Evolutionary conservation across 2,329 filamentous ascomycete species (phyloP).

Genomic region (Trichoderma breve): DNA sequence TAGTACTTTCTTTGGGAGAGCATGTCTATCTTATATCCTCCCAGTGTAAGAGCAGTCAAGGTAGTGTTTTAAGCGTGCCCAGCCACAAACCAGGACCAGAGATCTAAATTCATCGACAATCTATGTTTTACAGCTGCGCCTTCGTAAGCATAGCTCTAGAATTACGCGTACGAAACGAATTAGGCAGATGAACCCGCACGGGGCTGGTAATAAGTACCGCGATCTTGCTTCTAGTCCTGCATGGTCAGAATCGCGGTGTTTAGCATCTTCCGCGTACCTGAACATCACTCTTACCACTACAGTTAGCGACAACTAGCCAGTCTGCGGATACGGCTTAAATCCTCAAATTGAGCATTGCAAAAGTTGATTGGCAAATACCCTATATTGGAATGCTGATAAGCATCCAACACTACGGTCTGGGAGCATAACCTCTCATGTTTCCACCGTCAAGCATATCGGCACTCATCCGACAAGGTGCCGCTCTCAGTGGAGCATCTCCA

Average conservation of each 20-base stretch:
- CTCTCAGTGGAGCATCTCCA: background rate
- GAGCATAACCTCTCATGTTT: background rate
- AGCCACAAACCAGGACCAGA: background rate
- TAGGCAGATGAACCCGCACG: background rate
- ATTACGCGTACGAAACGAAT: background rate
- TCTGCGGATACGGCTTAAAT: too few species aligned
- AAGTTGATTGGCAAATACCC: background rate
- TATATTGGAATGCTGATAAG: background rate
- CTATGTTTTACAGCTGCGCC: background rate
- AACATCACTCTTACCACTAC: background rate
- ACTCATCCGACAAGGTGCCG: background rate
- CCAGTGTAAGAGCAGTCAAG: background rate
- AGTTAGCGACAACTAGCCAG: background rate
- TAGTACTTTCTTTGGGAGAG: background rate
- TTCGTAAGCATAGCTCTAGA: background rate
- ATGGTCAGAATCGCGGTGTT: background rate
- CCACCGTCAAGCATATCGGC: background rate
- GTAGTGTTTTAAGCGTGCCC: background rate
- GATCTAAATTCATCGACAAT: background rate
- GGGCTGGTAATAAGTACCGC: background rate
- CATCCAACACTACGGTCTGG: background rate
- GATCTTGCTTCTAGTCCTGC: background rate
- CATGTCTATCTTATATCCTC: background rate
- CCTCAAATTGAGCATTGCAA: background rate
- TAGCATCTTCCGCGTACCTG: background rate